Evolutionary conservation across 306 rosid genomes (phyloP), one percentile per base, ranked within the genome.

Genomic region (Castanea crenata): DNA sequence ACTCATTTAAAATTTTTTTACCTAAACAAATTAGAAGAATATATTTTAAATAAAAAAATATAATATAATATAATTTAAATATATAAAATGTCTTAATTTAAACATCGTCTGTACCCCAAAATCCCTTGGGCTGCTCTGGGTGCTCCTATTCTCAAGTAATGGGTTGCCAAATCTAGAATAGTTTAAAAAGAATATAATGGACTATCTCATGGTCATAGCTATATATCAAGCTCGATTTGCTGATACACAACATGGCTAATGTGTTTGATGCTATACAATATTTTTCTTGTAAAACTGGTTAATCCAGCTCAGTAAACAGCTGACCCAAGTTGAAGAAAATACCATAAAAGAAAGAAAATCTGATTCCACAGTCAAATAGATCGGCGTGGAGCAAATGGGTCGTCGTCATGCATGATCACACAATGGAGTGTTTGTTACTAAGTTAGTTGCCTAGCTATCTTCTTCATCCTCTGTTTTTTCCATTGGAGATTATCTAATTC

Each of bases 301-400:
- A 62, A 74, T 74, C 55, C 32, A 55, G 75, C 65, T 15, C 25
- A 6, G 35, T 52, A 56, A 57, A 67, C 49, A 44, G 52, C 70
- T 49, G 25, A 27, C 51, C 41, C 76, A 49, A 31, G 52, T 31
- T 41, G n/a, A 62, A 0, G 20, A 23, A 2, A 7, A 77, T 27
- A 49, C 76, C 55, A 35, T 19, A 13, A 56, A 21, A 38, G 11
- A 38, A 35, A 54, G 75, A 71, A 84, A 73, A 73, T 14, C 51
- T 65, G 41, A 62, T 31, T 29, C 6, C 69, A 13, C 35, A 56
- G 72, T 72, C 21, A 69, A 81, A 62, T 51, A 9, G 58, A 71
- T 41, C 71, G 75, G 78, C 58, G 49, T 34, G 85, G 80, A 78
- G 80, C 76, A 67, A 69, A 56, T 74, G 79, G 21, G 81, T 49